phyloP scores from a whole-genome alignment of 2,329 filamentous ascomycete genomes.

The Claviceps maximensis region DNA sequence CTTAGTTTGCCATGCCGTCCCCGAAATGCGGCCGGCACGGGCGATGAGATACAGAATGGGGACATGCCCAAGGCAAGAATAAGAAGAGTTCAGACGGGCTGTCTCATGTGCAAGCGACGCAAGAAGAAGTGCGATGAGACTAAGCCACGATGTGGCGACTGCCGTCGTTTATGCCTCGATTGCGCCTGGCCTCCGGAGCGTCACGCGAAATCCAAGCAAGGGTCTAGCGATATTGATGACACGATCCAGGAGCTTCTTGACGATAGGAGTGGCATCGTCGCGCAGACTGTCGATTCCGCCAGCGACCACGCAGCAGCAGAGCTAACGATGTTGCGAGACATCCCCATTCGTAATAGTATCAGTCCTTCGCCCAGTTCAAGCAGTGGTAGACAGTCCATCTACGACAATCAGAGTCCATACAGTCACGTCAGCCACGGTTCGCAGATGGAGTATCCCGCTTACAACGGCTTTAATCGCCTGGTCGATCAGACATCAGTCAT shows the following conservation, averaged over 20 bases:
- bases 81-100: conserved; percentile 25
- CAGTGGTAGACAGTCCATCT: conserved; percentile 8
- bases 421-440: conserved; percentile 3
- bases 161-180: conserved; percentile 21
- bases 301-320: not conserved
- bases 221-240: conserved; percentile 5
- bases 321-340: conserved; percentile 7
- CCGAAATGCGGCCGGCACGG: conserved; percentile 10
- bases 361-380: conserved; percentile 11
- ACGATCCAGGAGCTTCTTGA: not conserved
- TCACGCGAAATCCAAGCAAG: conserved; percentile 8
- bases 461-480: conserved; percentile 3
- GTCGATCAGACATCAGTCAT: conserved; percentile 3
- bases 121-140: conserved; percentile 36
- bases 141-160: conserved; percentile 28
- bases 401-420: conserved; percentile 8
- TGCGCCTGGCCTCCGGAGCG: conserved; percentile 19
- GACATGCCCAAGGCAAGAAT: conserved; percentile 21
- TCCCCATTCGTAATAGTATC: conserved; percentile 11
- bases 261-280: not conserved
- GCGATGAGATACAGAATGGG: conserved; percentile 4
- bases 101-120: conserved; percentile 30
- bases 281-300: not conserved
- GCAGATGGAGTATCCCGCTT: not conserved
- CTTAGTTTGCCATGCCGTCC: conserved; percentile 20